Percentiles rank a stretch among this genome's conserved stretches.
Conservation (phyloP, 768 basidiomycete genomes). For the Kwoniella mangroviensis region DNA sequence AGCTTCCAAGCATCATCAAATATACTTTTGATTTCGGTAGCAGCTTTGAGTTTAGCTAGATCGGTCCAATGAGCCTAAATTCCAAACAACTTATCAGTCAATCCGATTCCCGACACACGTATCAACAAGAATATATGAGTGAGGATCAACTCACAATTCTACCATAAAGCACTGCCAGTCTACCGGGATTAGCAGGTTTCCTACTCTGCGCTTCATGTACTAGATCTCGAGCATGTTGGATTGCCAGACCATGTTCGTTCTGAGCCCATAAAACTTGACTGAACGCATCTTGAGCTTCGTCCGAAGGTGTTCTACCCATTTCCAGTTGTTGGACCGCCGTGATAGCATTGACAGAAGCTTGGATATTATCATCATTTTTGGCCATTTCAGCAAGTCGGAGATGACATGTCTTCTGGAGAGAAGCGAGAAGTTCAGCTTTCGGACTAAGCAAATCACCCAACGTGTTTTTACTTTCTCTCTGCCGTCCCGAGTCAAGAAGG, state of each 20-base stretch:
- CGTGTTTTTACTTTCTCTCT: slow-evolving; percentile 65
- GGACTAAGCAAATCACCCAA: slow-evolving; percentile 73
- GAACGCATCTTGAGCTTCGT: slow-evolving; percentile 76
- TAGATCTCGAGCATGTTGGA: slow-evolving; percentile 56
- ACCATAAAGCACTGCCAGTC: slow-evolving; percentile 31
- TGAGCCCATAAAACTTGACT: slow-evolving; percentile 88
- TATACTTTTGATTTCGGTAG: slow-evolving; percentile 69
- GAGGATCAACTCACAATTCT: slow-evolving; percentile 24
- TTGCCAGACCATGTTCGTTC: slow-evolving; percentile 80
- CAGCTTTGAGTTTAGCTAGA: slow-evolving; percentile 80
- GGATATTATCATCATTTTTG: slow-evolving; percentile 68
- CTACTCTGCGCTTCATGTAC: slow-evolving; percentile 5
- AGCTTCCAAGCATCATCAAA: slow-evolving; percentile 69
- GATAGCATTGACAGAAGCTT: slow-evolving; percentile 85
- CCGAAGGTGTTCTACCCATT: slow-evolving; percentile 58
- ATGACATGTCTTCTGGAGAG: slow-evolving; percentile 73
- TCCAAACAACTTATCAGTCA: too few species aligned
- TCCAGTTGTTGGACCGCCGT: slow-evolving; percentile 72
- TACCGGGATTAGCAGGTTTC: slow-evolving; percentile 10
- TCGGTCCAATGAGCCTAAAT: slow-evolving; percentile 86
- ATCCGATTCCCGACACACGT: too few species aligned
- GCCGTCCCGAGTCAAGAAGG: slow-evolving; percentile 72
- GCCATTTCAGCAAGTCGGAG: slow-evolving; percentile 74
- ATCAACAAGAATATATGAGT: not conserved
- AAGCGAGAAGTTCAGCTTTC: slow-evolving; percentile 63